A percentile compares a stretch with the other conserved stretches of the same genome.
phyloP scores from a whole-genome alignment of 257 asterid genomes.

The Plantago major region DNA sequence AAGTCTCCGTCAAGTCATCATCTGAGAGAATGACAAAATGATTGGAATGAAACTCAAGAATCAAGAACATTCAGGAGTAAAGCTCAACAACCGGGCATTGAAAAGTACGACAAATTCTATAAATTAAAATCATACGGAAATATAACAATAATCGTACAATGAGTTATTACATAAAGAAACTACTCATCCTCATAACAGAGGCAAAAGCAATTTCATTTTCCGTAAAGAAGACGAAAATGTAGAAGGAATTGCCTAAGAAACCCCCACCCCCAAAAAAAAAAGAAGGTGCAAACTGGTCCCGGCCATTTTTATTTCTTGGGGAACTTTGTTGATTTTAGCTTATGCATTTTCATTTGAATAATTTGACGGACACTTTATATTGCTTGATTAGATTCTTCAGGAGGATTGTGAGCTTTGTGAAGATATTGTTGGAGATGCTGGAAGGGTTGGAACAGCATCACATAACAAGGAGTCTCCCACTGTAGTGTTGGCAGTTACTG shows the following conservation, averaged over 20 bases:
- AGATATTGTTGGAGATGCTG: slow-evolving; percentile 30
- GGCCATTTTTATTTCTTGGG: neutral
- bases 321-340: neutral
- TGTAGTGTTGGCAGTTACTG: slow-evolving; percentile 28
- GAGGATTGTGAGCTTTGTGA: slow-evolving; percentile 30
- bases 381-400: slow-evolving; percentile 38
- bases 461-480: slow-evolving; percentile 33
- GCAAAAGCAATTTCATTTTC: too few species aligned
- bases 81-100: too few species aligned
- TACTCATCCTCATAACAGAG: too few species aligned
- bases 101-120: neutral
- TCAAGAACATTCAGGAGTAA: too few species aligned
- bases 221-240: too few species aligned
- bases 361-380: slow-evolving; percentile 7
- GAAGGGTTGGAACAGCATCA: slow-evolving; percentile 31
- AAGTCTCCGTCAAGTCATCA: too few species aligned
- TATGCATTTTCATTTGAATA: slow-evolving; percentile 3
- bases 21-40: too few species aligned
- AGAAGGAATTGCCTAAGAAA: too few species aligned
- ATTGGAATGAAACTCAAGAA: too few species aligned
- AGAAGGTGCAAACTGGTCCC: too few species aligned
- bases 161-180: neutral
- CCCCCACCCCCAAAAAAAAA: too few species aligned
- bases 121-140: neutral
- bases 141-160: neutral